These are phyloP conservation scores for Clarireedia hainanense DNA, from an alignment of 2,329 filamentous ascomycete genomes.

Conservation along the genomic window DNA sequence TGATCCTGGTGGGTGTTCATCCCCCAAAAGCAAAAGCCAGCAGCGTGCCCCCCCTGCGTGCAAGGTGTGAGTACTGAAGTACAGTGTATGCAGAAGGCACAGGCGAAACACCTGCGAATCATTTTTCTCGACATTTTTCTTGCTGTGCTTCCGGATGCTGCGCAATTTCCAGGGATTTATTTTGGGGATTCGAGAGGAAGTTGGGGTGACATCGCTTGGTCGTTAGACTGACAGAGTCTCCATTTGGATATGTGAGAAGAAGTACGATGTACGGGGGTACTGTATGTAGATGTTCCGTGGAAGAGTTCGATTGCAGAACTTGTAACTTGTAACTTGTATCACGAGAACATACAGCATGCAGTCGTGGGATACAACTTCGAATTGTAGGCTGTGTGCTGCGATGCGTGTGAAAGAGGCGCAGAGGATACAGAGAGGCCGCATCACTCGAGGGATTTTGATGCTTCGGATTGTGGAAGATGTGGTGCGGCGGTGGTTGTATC, in stretches of 20 bases:
- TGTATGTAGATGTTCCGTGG: no score
- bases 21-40: not conserved
- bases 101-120: not conserved
- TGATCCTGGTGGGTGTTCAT: not conserved
- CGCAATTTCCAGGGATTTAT: not conserved
- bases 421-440: no score
- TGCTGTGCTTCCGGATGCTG: not conserved
- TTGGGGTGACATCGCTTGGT: constrained; percentile 3
- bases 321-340: no score
- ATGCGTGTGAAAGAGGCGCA: no score
- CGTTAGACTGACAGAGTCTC: not conserved
- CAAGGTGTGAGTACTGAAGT: not conserved
- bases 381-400: no score
- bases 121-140: not conserved
- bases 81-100: not conserved
- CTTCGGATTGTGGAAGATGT: no score
- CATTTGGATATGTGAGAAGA: not conserved
- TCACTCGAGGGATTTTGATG: no score
- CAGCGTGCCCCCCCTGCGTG: not conserved
- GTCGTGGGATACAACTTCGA: no score
- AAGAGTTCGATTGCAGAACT: no score
- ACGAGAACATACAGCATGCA: no score
- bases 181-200: constrained; percentile 1
- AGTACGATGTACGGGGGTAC: not conserved
- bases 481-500: no score